Evolutionary conservation across 1,139 yeast species (phyloP).

Genomic region (Suhomyces kunorum): DNA sequence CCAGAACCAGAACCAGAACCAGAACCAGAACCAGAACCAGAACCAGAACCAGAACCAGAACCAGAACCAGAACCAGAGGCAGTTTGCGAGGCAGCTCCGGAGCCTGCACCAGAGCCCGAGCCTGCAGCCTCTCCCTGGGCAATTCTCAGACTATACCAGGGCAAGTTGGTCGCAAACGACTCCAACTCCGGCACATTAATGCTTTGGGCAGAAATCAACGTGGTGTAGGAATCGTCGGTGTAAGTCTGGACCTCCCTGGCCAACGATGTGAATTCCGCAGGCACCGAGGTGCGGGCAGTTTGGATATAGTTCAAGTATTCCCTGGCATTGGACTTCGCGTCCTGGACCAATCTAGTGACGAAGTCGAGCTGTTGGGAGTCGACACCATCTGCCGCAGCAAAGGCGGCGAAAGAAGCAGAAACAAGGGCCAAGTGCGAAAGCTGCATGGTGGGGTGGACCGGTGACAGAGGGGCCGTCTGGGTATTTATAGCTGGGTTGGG

Average conservation of each 20-base stretch:
- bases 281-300: slow-evolving; percentile 27
- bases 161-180: slow-evolving; percentile 39
- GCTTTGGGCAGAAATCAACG: slow-evolving; percentile 28
- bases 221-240: slow-evolving; percentile 40
- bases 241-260: slow-evolving; percentile 37
- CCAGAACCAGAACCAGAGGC: slow-evolving; percentile 5
- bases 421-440: slow-evolving; percentile 5
- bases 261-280: slow-evolving; percentile 26
- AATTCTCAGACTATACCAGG: slow-evolving; percentile 40
- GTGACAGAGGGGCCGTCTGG: too few relatives aligned
- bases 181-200: slow-evolving; percentile 26
- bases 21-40: slow-evolving; percentile 2
- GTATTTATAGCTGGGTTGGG: too few relatives aligned
- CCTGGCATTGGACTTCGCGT: slow-evolving; percentile 23
- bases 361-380: slow-evolving; percentile 23
- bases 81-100: slow-evolving; percentile 6
- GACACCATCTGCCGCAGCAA: slow-evolving; percentile 5
- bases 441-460: slow-evolving; percentile 10
- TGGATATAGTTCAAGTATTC: slow-evolving; percentile 27
- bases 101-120: slow-evolving; percentile 19
- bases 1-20: not conserved
- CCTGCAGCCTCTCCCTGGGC: slow-evolving; percentile 6
- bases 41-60: slow-evolving; percentile 1
- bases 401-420: slow-evolving; percentile 5
- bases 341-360: slow-evolving; percentile 32